Conservation (phyloP, 202 grass and related monocot species). For the Setaria viridis region DNA sequence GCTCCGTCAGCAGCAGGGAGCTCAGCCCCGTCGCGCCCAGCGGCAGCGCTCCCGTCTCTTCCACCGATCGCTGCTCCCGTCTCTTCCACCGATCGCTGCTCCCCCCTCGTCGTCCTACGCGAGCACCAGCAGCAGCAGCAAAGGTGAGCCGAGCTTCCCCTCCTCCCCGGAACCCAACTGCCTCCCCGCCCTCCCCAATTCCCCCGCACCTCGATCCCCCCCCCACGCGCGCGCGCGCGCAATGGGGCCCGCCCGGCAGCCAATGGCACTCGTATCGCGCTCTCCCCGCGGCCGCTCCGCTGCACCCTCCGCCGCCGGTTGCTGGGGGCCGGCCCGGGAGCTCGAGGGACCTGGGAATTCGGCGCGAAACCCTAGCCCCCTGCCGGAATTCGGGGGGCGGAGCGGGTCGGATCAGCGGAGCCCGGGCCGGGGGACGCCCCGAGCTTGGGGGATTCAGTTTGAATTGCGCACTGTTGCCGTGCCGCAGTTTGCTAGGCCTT, state of each 20-base stretch:
- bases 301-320: neutral
- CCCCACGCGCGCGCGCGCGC: too few relatives aligned
- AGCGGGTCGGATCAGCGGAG: neutral
- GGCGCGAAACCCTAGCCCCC: slow-evolving; percentile 25
- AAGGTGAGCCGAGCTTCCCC: slow-evolving; percentile 19
- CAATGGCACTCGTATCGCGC: slow-evolving; percentile 10
- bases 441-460: slow-evolving; percentile 16
- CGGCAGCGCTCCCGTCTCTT: neutral
- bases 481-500: neutral
- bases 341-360: slow-evolving; percentile 8
- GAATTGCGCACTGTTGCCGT: neutral
- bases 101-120: neutral
- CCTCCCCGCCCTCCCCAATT: neutral
- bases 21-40: neutral
- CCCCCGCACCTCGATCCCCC: neutral
- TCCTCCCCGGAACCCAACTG: neutral
- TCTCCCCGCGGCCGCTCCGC: neutral
- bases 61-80: neutral
- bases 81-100: neutral
- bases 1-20: neutral
- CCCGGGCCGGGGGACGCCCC: neutral
- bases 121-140: neutral
- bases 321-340: neutral
- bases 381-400: neutral
- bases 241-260: neutral